Evolutionary conservation across 768 basidiomycete genomes (phyloP).

Genomic region (Omphalotus guepiniiformis): DNA sequence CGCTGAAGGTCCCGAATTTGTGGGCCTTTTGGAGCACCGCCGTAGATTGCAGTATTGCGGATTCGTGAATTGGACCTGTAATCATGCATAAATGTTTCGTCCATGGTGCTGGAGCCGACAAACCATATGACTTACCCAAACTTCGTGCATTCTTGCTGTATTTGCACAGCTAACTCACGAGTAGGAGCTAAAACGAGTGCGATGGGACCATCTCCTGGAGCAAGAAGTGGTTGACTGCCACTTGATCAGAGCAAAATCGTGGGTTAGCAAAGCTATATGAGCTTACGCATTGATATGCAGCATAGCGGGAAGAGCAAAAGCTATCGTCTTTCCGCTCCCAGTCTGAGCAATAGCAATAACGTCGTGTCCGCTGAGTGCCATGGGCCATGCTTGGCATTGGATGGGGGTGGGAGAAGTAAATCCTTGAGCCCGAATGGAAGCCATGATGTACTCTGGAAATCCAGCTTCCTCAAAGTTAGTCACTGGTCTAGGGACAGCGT

Average conservation of each 20-base stretch:
- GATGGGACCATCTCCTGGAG: constrained; percentile 95
- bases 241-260: background rate
- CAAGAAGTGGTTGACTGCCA: constrained; percentile 88
- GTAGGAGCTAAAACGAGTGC: constrained; percentile 96
- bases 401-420: constrained; percentile 91
- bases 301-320: constrained; percentile 98
- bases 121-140: constrained; percentile 73
- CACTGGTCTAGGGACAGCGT: constrained; percentile 83
- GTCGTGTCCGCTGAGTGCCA: constrained; percentile 93
- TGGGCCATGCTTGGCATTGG: constrained; percentile 99
- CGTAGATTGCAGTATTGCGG: constrained; percentile 98
- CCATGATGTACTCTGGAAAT: constrained; percentile 95
- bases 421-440: constrained; percentile 90
- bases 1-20: constrained; percentile 98
- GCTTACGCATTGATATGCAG: constrained; percentile 98
- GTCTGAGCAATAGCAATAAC: constrained; percentile 97
- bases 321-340: constrained; percentile 97
- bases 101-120: constrained; percentile 6
- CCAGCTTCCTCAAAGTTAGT: constrained; percentile 90
- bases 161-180: constrained; percentile 97
- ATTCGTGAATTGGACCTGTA: constrained; percentile 84
- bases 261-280: background rate
- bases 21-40: constrained; percentile 97
- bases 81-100: constrained; percentile 7
- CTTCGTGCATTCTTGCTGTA: constrained; percentile 97